Base-by-base conservation (phyloP, 1,139 yeast species). In the Nakaseomyces nivariensis region DNA sequence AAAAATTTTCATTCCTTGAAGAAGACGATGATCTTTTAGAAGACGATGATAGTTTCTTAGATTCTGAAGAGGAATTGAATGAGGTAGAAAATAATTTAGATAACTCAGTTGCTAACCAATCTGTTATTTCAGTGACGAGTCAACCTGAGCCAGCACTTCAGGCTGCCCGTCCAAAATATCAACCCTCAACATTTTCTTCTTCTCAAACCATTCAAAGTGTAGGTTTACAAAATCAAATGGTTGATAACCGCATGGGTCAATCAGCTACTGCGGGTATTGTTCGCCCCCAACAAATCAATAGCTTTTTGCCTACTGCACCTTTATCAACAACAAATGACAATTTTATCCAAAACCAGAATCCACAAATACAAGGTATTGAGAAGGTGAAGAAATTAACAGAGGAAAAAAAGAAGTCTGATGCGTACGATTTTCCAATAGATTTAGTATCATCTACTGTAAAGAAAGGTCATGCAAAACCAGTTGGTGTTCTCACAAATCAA, bases 341-440 rank as follows among this genome's bases (percentile, higher is more conserved):
- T 41, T 5, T 17, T 5, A 41, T 29, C 1, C 44, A 27, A n/a
- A 41, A 22, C 26, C 38, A 27, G n/a, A 41, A 22, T 25, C 38
- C 48, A 5, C 37, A 26, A 2, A 17, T 37, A 9, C 32, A 45
- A 11, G 52, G 49, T 11, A 60, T 60, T 46, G 57, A 65, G 10
- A 61, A 69, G 45, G 51, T 65, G 9, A 54, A 66, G 50, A 69
- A 69, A 49, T 62, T 78, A 13, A 73, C 72, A 44, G 67, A 67
- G 26, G 72, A 72, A 26, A 81, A 81, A 62, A 75, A 76, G 59
- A 81, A 79, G 58, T 76, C 82, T 17, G 87, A 82, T 67, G 87
- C 88, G 1, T 87, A 85, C 61, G 96, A 87, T 62, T 81, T 87
- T 58, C 96, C 96, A 1, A 70, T 76, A 38, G 81, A 75, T 49